Evolutionary conservation across 2,329 filamentous ascomycete species (phyloP).

Genomic region (Aureobasidium pullulans): DNA sequence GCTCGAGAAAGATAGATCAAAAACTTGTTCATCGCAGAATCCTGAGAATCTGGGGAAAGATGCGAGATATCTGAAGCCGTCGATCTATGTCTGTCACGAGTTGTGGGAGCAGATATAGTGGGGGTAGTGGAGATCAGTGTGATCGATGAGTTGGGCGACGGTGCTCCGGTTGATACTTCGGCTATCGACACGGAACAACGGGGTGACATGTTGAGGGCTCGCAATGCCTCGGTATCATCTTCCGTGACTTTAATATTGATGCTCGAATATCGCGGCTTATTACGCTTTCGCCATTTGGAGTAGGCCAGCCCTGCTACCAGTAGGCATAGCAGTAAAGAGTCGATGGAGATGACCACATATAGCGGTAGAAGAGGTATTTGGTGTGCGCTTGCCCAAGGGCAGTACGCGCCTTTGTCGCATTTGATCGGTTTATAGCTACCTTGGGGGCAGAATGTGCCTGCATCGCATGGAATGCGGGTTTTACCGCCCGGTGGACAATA

Average conservation of each 20-base stretch:
- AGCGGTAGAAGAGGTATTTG: constrained; percentile 41
- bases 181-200: constrained; percentile 12
- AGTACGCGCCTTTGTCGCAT: constrained; percentile 41
- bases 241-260: constrained; percentile 17
- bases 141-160: constrained; percentile 17
- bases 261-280: constrained; percentile 22
- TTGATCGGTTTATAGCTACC: constrained; percentile 43
- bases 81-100: constrained; percentile 1
- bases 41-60: constrained; percentile 21
- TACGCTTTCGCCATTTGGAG: constrained; percentile 29
- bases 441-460: constrained; percentile 45
- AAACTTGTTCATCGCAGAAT: constrained; percentile 41
- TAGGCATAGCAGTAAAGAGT: constrained; percentile 34
- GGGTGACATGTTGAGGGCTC: constrained; percentile 16
- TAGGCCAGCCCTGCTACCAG: constrained; percentile 30
- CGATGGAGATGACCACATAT: constrained; percentile 36
- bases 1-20: constrained; percentile 47
- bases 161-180: constrained; percentile 20
- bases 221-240: constrained; percentile 25
- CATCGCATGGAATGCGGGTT: constrained; percentile 37
- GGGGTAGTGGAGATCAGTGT: background rate
- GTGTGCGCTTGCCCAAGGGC: constrained; percentile 37
- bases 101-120: background rate
- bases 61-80: constrained; percentile 20
- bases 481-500: constrained; percentile 43